Percentiles rank a stretch among this genome's conserved stretches.
These are phyloP conservation scores for Gymnopilus dilepis DNA, from an alignment of 768 basidiomycete genomes.

Conservation along the genomic window DNA sequence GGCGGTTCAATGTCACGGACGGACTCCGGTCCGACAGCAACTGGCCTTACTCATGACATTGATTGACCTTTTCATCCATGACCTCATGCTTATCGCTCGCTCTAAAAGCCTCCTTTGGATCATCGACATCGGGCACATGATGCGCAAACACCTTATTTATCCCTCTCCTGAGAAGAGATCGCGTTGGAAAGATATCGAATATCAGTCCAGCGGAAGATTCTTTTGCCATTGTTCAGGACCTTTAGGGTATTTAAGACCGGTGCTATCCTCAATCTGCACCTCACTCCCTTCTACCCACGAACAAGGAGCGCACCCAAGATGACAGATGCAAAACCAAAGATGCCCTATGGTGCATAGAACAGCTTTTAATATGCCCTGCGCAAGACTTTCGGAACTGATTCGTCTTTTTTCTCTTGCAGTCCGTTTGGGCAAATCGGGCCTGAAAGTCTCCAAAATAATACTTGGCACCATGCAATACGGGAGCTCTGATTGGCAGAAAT, in stretches of 20 bases:
- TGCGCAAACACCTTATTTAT: background rate
- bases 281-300: background rate
- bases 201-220: background rate
- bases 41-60: background rate
- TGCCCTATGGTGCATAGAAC: conserved; percentile 21
- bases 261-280: background rate
- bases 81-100: background rate
- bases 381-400: background rate
- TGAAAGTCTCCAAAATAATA: conserved; percentile 70
- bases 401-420: conserved; percentile 33
- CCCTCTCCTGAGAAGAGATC: background rate
- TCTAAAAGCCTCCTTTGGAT: background rate
- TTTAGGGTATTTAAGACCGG: background rate
- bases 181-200: background rate
- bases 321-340: conserved; percentile 3
- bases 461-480: conserved; percentile 69
- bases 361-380: too few relatives aligned
- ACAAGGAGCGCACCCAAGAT: background rate
- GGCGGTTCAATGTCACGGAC: background rate
- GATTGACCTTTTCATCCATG: background rate
- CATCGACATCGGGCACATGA: background rate
- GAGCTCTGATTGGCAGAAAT: conserved; percentile 53
- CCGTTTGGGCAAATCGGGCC: conserved; percentile 54
- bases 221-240: background rate
- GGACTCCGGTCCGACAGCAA: background rate